Conservation (phyloP, 768 basidiomycete species). For the Tulasnella sp. region DNA sequence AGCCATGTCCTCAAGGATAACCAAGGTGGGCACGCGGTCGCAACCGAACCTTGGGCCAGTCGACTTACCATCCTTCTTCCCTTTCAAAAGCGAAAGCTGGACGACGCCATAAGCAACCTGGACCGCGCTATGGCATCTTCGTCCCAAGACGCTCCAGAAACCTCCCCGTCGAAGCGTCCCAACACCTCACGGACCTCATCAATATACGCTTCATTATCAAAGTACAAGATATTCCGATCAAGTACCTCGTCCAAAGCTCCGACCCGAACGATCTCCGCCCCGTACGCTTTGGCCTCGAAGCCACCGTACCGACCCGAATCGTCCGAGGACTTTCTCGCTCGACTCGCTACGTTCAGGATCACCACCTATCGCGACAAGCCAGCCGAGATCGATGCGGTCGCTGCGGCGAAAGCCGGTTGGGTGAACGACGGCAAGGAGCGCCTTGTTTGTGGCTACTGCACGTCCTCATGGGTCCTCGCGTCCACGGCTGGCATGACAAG, state of each 20-base stretch:
- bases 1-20: slow-evolving; percentile 35
- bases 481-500: slow-evolving; percentile 28
- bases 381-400: slow-evolving; percentile 65
- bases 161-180: slow-evolving; percentile 51
- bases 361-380: slow-evolving; percentile 80
- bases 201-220: slow-evolving; percentile 72
- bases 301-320: slow-evolving; percentile 68
- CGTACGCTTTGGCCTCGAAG: slow-evolving; percentile 36
- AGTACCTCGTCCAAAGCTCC: slow-evolving; percentile 51
- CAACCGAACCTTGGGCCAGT: background rate
- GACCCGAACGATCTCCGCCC: slow-evolving; percentile 37
- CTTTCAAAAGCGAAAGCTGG: slow-evolving; percentile 64
- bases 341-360: slow-evolving; percentile 73
- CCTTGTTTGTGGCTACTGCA: slow-evolving; percentile 31
- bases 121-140: slow-evolving; percentile 55
- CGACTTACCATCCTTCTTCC: background rate
- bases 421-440: slow-evolving; percentile 51
- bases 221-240: slow-evolving; percentile 50
- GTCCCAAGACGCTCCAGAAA: slow-evolving; percentile 35
- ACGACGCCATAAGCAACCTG: slow-evolving; percentile 70
- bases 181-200: slow-evolving; percentile 47
- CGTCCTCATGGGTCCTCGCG: slow-evolving; percentile 28
- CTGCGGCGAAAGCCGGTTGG: slow-evolving; percentile 81
- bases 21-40: slow-evolving; percentile 43
- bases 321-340: slow-evolving; percentile 63